Evolutionary conservation across 1,284 basidiomycete genomes (phyloP).

Genomic region (Sanghuangporus weigelae): DNA sequence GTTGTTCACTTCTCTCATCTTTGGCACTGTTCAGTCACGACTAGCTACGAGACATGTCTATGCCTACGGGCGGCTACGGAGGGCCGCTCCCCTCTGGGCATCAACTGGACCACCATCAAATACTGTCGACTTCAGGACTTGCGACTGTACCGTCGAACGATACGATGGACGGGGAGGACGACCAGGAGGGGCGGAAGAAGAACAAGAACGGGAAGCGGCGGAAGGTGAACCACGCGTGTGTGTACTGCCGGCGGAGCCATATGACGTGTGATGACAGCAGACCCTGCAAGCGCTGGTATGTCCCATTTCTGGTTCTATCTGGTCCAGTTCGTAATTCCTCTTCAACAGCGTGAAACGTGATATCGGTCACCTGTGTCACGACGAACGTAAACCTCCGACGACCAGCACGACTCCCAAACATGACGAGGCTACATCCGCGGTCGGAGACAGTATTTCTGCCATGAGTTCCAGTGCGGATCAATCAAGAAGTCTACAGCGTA

Average conservation of each 20-base stretch:
- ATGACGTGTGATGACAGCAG: conserved; percentile 91
- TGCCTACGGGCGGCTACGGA: background rate
- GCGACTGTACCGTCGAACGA: conserved; percentile 2
- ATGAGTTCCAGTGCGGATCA: conserved; percentile 7
- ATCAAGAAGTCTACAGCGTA: conserved; percentile 14
- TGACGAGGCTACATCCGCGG: conserved; percentile 20
- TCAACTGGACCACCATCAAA: background rate
- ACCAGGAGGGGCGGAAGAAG: conserved; percentile 40
- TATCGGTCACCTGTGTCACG: conserved; percentile 87
- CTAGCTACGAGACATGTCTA: background rate
- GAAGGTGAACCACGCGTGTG: conserved; percentile 87
- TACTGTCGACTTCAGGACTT: conserved; percentile 3
- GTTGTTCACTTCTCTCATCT: background rate
- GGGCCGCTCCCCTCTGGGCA: background rate
- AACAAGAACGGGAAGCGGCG: conserved; percentile 50
- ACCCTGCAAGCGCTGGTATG: conserved; percentile 87
- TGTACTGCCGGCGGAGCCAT: conserved; percentile 91
- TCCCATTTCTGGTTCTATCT: conserved; percentile 17
- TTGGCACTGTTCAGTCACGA: background rate
- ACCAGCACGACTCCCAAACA: conserved; percentile 38
- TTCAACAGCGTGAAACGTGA: conserved; percentile 78
- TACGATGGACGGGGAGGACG: conserved; percentile 22
- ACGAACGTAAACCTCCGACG: conserved; percentile 63
- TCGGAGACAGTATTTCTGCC: conserved; percentile 22
- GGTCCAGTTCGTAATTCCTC: background rate